phyloP scores from a whole-genome alignment of 2,329 filamentous ascomycete species.

The Pseudogymnoascus sp. region DNA sequence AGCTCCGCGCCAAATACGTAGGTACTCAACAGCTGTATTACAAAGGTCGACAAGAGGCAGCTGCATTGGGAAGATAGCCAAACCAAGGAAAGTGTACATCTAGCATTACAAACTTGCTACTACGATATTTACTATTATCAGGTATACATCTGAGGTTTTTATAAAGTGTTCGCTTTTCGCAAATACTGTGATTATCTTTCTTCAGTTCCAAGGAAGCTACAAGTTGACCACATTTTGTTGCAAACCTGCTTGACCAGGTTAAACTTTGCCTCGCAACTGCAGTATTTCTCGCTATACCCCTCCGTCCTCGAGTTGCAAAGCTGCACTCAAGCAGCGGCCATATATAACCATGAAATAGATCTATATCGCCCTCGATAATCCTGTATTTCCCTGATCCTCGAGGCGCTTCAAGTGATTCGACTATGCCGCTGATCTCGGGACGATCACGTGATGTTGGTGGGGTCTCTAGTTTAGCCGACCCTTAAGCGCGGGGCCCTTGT shows the following conservation, averaged over 20 bases:
- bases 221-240: neutral
- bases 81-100: conserved; percentile 1
- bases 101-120: neutral
- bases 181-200: neutral
- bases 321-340: neutral
- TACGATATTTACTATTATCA: neutral
- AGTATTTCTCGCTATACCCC: neutral
- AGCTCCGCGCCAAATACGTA: conserved; percentile 10
- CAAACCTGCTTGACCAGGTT: neutral
- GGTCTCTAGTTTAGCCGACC: conserved; percentile 1
- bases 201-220: conserved; percentile 7
- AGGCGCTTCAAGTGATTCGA: neutral
- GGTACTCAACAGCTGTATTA: conserved; percentile 8
- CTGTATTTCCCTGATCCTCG: neutral
- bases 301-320: neutral
- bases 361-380: neutral
- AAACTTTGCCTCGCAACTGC: neutral
- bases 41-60: conserved; percentile 3
- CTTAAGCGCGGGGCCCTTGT: conserved; percentile 6
- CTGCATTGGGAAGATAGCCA: conserved; percentile 2
- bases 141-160: neutral
- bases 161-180: neutral
- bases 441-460: neutral
- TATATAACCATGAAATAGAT: neutral
- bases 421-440: neutral